Percentiles rank a stretch among this genome's conserved stretches.
These are phyloP conservation scores for Leucoagaricus sp. DNA, from an alignment of 1,284 basidiomycete genomes.

Conservation along the genomic window DNA sequence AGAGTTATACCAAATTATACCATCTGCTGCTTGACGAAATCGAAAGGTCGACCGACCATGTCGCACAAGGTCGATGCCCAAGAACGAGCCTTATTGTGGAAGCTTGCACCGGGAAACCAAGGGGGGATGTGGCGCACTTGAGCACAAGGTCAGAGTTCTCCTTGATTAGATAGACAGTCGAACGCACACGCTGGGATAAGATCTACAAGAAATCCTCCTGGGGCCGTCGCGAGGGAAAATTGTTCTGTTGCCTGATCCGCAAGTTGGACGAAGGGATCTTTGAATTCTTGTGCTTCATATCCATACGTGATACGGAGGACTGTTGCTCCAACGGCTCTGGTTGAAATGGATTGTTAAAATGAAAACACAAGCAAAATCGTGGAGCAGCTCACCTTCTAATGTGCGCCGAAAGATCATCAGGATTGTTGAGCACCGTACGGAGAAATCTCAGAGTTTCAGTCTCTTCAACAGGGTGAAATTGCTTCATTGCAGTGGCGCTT, in stretches of 20 bases:
- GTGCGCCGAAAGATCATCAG: slow-evolving; percentile 52
- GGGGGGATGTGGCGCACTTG: slow-evolving; percentile 58
- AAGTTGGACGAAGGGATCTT: slow-evolving; percentile 60
- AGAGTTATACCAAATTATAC: slow-evolving; percentile 30
- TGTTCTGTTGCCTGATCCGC: slow-evolving; percentile 58
- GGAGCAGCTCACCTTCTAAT: slow-evolving; percentile 53
- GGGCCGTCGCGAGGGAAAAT: slow-evolving; percentile 57
- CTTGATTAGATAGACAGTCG: slow-evolving; percentile 3
- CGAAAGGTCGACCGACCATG: slow-evolving; percentile 56
- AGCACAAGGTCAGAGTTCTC: slow-evolving; percentile 8
- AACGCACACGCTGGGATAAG: slow-evolving; percentile 52
- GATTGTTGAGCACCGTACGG: slow-evolving; percentile 52
- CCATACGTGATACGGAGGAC: slow-evolving; percentile 64
- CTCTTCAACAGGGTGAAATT: slow-evolving; percentile 51
- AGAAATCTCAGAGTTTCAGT: slow-evolving; percentile 58
- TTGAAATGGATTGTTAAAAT: not conserved
- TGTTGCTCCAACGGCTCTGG: slow-evolving; percentile 59
- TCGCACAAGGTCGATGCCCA: slow-evolving; percentile 52
- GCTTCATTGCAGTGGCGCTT: slow-evolving; percentile 46
- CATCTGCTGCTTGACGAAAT: slow-evolving; percentile 62
- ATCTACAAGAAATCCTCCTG: slow-evolving; percentile 63
- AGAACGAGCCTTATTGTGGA: slow-evolving; percentile 50
- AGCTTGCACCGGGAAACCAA: slow-evolving; percentile 67
- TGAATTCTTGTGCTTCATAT: slow-evolving; percentile 54
- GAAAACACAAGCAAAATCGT: not conserved